Evolutionary conservation across 345 rosid species (phyloP).

Genomic region (Syzygium grande): DNA sequence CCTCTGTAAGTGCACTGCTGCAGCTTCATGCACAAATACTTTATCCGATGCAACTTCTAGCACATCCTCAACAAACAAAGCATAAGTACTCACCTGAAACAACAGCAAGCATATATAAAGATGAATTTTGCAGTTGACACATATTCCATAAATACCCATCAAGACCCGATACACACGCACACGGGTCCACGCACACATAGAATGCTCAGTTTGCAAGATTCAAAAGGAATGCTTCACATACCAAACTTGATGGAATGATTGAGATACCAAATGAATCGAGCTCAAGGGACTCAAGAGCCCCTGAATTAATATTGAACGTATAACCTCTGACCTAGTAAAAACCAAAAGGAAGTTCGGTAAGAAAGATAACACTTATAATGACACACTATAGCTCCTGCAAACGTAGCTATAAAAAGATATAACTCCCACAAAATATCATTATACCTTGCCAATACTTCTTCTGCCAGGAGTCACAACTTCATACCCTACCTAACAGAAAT

Average conservation of each 20-base stretch:
- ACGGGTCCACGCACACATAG: not conserved
- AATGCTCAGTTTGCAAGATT: not conserved
- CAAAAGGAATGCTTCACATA: conserved; percentile 13
- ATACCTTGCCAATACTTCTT: conserved; percentile 68
- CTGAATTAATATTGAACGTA: conserved; percentile 70
- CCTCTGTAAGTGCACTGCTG: conserved; percentile 65
- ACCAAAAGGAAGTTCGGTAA: not conserved
- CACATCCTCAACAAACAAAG: conserved; percentile 65
- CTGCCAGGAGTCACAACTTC: conserved; percentile 60
- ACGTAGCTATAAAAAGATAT: not conserved
- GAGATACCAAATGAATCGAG: conserved; percentile 88
- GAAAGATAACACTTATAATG: not conserved
- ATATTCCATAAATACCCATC: not conserved
- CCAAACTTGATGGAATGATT: conserved; percentile 88
- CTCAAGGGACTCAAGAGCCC: conserved; percentile 69
- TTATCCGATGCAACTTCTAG: conserved; percentile 61
- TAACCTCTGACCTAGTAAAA: conserved; percentile 69
- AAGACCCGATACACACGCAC: not conserved
- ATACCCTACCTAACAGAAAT: conserved; percentile 67
- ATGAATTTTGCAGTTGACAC: not conserved
- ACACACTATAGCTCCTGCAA: not conserved
- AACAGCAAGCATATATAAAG: not conserved
- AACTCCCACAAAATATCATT: not conserved
- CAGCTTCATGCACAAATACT: conserved; percentile 67
- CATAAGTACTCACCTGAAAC: conserved; percentile 76